Percentiles rank a stretch among this genome's conserved stretches.
Evolutionary conservation across 768 basidiomycete genomes (phyloP).

Genomic region (Rhodotorula babjevae): DNA sequence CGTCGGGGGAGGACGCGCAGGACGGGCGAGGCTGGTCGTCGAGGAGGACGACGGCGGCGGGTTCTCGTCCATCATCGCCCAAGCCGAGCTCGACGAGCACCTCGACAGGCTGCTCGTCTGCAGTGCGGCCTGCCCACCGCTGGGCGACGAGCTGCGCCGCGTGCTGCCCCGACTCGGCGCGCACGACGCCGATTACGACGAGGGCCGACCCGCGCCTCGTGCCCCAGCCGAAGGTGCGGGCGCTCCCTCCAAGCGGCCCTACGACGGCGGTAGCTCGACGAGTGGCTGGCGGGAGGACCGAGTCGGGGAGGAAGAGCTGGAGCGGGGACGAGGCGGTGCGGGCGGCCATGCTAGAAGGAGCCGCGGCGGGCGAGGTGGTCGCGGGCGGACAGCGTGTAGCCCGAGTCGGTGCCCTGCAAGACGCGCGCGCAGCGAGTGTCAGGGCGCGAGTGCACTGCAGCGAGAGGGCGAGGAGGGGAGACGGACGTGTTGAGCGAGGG

Average conservation of each 20-base stretch:
- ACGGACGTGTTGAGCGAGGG: slow-evolving; percentile 10
- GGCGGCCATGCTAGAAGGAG: slow-evolving; percentile 4
- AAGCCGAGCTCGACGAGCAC: neutral
- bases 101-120: neutral
- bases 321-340: neutral
- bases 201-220: neutral
- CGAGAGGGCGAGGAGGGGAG: too few relatives aligned
- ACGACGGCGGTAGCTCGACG: too few relatives aligned
- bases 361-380: slow-evolving; percentile 19
- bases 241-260: too few relatives aligned
- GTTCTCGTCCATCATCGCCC: neutral
- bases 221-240: neutral
- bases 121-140: neutral
- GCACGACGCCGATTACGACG: neutral
- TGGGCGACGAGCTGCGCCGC: neutral
- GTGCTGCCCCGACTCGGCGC: neutral
- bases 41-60: neutral
- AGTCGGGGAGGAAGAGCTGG: slow-evolving; percentile 7
- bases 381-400: slow-evolving; percentile 2
- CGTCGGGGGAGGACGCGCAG: too few relatives aligned
- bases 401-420: slow-evolving; percentile 15
- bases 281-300: neutral
- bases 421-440: rapidly evolving
- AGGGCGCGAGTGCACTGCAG: neutral
- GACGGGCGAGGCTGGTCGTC: too few relatives aligned